Evolutionary conservation across 2,329 filamentous ascomycete species (phyloP), one percentile per base, ranked within the genome.

Genomic region (Atkinsonella hypoxylon): DNA sequence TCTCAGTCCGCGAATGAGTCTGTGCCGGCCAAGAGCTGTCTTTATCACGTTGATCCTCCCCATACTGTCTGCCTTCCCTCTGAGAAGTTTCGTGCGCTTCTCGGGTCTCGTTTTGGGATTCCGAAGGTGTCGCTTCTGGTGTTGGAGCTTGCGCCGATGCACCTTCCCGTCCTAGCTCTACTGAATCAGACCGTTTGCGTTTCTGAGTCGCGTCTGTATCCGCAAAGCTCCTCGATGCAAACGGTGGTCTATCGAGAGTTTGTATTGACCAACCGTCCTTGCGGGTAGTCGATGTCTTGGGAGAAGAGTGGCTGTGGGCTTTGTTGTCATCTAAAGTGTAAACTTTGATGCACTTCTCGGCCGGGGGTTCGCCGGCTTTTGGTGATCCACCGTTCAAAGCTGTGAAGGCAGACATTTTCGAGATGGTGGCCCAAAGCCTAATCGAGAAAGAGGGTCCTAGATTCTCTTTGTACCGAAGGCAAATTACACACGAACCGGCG

Each of bases 131-230:
- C 22, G 58, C 58, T 47, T 69, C 67, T 30, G 66, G 65, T 13
- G 67, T 66, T 5, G 59, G 61, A 52, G 68, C 64, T 41, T 67
- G 63, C 8, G 56, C 51, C 7, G 57, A 53, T 15, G 57, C 53
- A 30, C 53, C 54, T 20, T 74, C 71, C 56, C 68, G 67, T 49
- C 67, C 62, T 7, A 63, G 64, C 51, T 82, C 82, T 38, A 71
- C 64, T 6, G 84, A 87, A 44, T 73, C 69, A 7, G 86, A 88
- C 53, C 86, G 78, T 66, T 89, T 91, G 59, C 81, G 79, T 66
- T 83, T 85, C 58, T 80, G 75, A 17, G 75, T 67, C 15, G 59
- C 62, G 36, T 82, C 76, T n/a, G 63, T 60, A 32, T 75, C 70
- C 6, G 71, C 56, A 57, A 73, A 72, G 38, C 56, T 56, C 43